Evolutionary conservation across 2,329 filamentous ascomycete species (phyloP), one percentile per base, ranked within the genome.

Genomic region (Microcyclospora pomicola): DNA sequence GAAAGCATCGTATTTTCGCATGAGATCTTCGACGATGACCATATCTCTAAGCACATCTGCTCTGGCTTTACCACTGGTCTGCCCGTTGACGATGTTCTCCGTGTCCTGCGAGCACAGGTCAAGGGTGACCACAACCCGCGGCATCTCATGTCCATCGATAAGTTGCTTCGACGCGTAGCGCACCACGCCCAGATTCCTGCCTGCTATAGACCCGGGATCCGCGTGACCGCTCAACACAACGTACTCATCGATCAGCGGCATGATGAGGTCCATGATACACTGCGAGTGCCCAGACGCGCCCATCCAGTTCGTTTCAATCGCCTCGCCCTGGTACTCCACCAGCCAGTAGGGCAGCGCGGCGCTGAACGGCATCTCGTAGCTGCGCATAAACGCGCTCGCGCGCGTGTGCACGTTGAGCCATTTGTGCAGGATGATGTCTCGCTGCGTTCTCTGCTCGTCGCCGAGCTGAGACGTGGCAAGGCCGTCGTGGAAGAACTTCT

Each of bases 161-260:
- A 14, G 13, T 10, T 31, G 15, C 1, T 14, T 24, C 4, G 38
- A 42, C 1, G 43, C 43, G 34, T 42, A 44, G n/a, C 32, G 31
- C 14, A 34, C 43, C 19, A 42, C 41, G 13, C 11, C 30, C n/a
- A 16, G 27, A 7, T 42, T 36, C 10, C 33, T 33, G 14, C 28
- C 30, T 10, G 35, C 39, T 1, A 39, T 39, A 3, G 31, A 34
- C 2, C 36, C 29, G 13, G 42, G 37, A 24, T 36, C 33, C 2
- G 42, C 42, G 13, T 44, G 34, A 33, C 42, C 40, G 36, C 43
- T 44, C 43, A 44, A 39, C 12, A 46, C 35, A 7, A 46, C 35
- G 27, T 44, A 46, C 12, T 46, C 39, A 16, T 45, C 43, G 13
- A 45, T 10, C 13, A 45, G 27, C 13, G 36, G 35, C 43, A 45